These are phyloP conservation scores for Hemisphaericaspora nanyangensis DNA, from an alignment of 805 yeast species.

Conservation along the genomic window DNA sequence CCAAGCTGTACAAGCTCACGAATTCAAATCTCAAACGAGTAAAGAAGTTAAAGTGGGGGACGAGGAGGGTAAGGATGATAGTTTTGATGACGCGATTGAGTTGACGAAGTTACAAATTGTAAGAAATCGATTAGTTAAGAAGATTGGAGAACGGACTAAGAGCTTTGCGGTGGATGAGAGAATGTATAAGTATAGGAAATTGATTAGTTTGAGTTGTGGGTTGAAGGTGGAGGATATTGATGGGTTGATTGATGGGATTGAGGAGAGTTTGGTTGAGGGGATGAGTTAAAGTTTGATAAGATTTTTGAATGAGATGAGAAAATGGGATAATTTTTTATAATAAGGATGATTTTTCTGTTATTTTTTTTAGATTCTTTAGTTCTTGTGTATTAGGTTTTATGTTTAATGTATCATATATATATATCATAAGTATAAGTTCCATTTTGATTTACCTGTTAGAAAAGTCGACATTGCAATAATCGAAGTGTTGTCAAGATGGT, in stretches of 20 bases:
- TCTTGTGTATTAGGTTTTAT: too few species aligned
- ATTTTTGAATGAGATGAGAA: too few species aligned
- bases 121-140: constrained; percentile 40
- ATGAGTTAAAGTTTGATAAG: constrained; percentile 3
- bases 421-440: too few species aligned
- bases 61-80: constrained; percentile 16
- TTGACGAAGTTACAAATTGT: constrained; percentile 52
- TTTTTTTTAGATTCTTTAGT: too few species aligned
- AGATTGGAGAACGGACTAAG: constrained; percentile 45
- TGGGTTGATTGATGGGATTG: constrained; percentile 79
- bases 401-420: too few species aligned
- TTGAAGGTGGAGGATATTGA: constrained; percentile 75
- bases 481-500: too few species aligned
- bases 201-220: constrained; percentile 75
- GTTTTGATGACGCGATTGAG: constrained; percentile 17
- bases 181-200: constrained; percentile 71
- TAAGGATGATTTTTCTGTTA: too few species aligned
- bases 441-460: too few species aligned
- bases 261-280: constrained; percentile 27
- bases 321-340: too few species aligned
- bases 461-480: too few species aligned
- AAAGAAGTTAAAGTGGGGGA: constrained; percentile 9
- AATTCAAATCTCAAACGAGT: constrained; percentile 18
- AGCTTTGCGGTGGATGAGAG: constrained; percentile 46
- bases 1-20: constrained; percentile 39